Conservation (phyloP, 2,329 filamentous ascomycete genomes). For the Hirsutella rhossiliensis region DNA sequence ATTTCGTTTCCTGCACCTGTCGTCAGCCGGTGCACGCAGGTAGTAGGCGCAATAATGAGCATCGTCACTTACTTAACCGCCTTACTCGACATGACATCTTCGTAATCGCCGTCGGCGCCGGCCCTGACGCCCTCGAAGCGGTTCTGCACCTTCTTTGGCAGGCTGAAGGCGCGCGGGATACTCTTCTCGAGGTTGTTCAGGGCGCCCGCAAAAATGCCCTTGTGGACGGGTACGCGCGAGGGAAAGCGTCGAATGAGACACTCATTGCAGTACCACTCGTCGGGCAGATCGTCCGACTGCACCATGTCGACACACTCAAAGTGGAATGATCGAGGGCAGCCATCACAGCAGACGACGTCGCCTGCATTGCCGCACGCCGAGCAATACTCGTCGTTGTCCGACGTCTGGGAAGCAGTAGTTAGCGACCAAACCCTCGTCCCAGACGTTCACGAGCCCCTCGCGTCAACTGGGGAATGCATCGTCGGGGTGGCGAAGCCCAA, state of each 20-base stretch:
- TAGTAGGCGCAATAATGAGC: not conserved
- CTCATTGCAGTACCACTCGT: slow-evolving; percentile 77
- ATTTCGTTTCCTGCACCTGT: slow-evolving; percentile 30
- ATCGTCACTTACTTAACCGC: slow-evolving; percentile 50
- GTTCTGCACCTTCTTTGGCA: slow-evolving; percentile 60
- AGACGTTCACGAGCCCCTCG: not conserved
- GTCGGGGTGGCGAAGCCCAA: not conserved
- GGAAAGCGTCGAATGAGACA: slow-evolving; percentile 44
- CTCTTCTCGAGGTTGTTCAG: slow-evolving; percentile 53
- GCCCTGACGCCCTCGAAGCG: slow-evolving; percentile 72
- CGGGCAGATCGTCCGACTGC: slow-evolving; percentile 51
- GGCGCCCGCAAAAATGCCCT: slow-evolving; percentile 49
- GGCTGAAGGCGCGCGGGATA: slow-evolving; percentile 59
- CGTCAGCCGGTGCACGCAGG: not conserved
- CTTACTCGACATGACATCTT: slow-evolving; percentile 51
- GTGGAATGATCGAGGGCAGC: slow-evolving; percentile 82
- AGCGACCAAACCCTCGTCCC: slow-evolving; percentile 11
- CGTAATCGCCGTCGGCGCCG: slow-evolving; percentile 67
- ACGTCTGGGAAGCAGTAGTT: slow-evolving; percentile 16
- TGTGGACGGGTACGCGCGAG: slow-evolving; percentile 31
- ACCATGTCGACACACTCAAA: slow-evolving; percentile 80
- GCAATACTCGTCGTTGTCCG: slow-evolving; percentile 83
- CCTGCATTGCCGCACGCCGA: slow-evolving; percentile 75
- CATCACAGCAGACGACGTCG: slow-evolving; percentile 85
- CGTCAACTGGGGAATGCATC: not conserved